phyloP scores from a whole-genome alignment of 345 rosid genomes.

The Carallia pectinifolia region DNA sequence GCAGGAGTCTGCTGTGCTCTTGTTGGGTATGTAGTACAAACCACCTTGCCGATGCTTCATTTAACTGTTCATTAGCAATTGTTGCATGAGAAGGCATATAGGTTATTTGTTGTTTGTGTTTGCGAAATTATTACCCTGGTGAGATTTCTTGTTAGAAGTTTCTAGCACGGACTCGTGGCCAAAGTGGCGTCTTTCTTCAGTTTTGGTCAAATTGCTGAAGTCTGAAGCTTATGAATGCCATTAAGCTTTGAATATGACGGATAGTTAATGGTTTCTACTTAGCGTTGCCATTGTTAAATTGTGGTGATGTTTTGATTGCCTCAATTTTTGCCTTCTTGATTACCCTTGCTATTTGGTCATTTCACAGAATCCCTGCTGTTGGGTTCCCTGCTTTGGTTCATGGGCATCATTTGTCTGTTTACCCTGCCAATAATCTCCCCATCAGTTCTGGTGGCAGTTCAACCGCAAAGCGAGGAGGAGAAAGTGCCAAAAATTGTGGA shows the following conservation, averaged over 20 bases:
- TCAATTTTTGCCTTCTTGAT: neutral
- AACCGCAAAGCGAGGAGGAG: constrained; percentile 37
- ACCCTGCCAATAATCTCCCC: constrained; percentile 36
- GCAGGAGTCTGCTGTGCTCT: constrained; percentile 99
- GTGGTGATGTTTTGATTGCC: neutral
- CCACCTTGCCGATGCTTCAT: neutral
- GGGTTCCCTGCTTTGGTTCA: constrained; percentile 99
- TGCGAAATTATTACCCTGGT: neutral
- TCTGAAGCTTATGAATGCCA: neutral
- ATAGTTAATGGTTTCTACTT: neutral
- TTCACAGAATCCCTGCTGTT: constrained; percentile 98
- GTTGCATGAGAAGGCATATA: neutral
- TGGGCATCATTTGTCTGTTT: constrained; percentile 76
- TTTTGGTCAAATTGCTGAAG: too few relatives aligned
- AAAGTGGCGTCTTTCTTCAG: neutral
- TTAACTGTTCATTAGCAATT: neutral
- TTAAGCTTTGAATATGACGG: neutral
- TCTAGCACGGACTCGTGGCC: neutral
- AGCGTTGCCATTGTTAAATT: too few relatives aligned
- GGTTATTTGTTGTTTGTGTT: neutral
- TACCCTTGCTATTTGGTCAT: neutral
- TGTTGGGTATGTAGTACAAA: constrained; percentile 60
- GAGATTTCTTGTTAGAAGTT: too few relatives aligned
- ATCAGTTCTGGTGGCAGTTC: constrained; percentile 36
- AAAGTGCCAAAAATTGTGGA: constrained; percentile 38